A percentile compares a stretch with the other conserved stretches of the same genome.
Evolutionary conservation across 2,329 filamentous ascomycete species (phyloP).

Genomic region (Leptographium procerum): DNA sequence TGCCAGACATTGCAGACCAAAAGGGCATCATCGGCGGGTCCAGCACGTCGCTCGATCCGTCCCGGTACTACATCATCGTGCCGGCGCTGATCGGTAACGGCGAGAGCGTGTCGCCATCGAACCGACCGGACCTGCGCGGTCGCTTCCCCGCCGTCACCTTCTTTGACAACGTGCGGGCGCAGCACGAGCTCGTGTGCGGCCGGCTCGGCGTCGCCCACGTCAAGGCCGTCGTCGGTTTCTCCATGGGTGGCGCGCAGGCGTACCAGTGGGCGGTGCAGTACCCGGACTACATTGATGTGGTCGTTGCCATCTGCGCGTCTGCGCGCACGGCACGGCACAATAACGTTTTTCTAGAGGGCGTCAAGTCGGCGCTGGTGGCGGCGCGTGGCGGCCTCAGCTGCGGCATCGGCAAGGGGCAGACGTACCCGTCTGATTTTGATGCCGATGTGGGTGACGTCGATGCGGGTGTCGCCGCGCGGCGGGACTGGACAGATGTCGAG

Average conservation of each 20-base stretch:
- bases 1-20: constrained; percentile 1
- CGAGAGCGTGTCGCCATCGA: constrained; percentile 42
- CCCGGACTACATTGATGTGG: constrained; percentile 33
- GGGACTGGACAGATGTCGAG: constrained; percentile 13
- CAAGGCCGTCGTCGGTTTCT: constrained; percentile 39
- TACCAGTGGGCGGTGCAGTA: constrained; percentile 40
- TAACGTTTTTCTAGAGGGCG: constrained; percentile 42
- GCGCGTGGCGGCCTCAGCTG: constrained; percentile 37
- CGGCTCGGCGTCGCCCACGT: constrained; percentile 30
- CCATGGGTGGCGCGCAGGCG: constrained; percentile 42
- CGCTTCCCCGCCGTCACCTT: constrained; percentile 35
- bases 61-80: constrained; percentile 36
- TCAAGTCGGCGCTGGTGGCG: constrained; percentile 33
- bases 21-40: background rate
- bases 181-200: constrained; percentile 29
- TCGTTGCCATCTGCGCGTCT: constrained; percentile 37
- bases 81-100: constrained; percentile 39
- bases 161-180: constrained; percentile 38
- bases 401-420: constrained; percentile 11
- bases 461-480: constrained; percentile 15
- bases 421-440: no score
- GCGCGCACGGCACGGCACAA: constrained; percentile 40
- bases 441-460: no score
- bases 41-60: background rate
- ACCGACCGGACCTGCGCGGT: constrained; percentile 18